Conservation (phyloP, 345 rosid genomes). For the Populus ilicifolia region DNA sequence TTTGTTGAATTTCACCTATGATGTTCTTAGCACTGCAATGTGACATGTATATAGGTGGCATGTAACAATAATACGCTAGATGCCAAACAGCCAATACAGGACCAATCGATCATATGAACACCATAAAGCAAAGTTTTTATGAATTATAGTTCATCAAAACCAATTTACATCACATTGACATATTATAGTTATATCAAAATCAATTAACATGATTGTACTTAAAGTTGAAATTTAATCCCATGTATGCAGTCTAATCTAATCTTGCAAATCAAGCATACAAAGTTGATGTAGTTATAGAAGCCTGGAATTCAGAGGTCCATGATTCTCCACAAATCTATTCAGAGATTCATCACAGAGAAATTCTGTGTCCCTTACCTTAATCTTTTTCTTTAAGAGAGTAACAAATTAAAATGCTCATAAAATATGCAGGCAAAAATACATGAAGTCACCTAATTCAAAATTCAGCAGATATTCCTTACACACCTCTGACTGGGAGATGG, state of each 20-base stretch:
- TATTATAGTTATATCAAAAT: not conserved
- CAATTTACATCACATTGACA: not conserved
- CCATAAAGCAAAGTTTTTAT: not conserved
- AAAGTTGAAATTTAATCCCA: not conserved
- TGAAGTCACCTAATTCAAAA: not conserved
- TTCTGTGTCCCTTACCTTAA: not conserved
- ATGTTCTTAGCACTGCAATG: not conserved
- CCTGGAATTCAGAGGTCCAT: not conserved
- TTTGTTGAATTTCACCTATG: not conserved
- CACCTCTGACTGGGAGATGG: constrained; percentile 40
- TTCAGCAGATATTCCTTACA: not conserved
- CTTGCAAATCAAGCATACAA: not conserved
- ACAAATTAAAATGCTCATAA: not conserved
- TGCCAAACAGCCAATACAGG: not conserved
- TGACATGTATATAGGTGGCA: not conserved
- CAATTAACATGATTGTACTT: not conserved
- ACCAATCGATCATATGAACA: not conserved
- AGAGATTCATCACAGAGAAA: not conserved
- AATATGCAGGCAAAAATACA: not conserved
- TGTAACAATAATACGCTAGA: not conserved
- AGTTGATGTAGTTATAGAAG: not conserved
- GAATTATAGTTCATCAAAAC: not conserved
- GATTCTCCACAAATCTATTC: not conserved
- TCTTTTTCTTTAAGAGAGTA: not conserved
- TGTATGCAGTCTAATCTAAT: not conserved